Percentiles rank a stretch among this genome's conserved stretches.
These are phyloP conservation scores for Raphanus raphanistrum DNA, from an alignment of 345 rosid genomes.

Conservation along the genomic window DNA sequence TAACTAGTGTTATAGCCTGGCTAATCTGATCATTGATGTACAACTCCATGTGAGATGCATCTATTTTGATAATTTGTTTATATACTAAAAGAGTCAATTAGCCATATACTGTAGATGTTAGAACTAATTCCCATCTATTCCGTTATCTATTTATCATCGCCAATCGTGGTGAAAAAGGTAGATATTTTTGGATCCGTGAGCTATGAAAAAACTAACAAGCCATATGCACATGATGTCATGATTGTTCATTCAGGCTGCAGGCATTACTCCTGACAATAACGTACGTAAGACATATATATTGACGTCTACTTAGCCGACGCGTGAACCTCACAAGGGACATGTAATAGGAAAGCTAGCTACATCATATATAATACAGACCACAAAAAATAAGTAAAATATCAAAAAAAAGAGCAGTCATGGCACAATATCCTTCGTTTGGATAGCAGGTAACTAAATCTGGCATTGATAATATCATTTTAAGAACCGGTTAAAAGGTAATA, in stretches of 20 bases:
- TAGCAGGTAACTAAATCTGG: background rate
- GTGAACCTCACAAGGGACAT: background rate
- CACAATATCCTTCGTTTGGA: background rate
- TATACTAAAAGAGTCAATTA: background rate
- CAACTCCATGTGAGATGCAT: background rate
- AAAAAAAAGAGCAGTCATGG: background rate
- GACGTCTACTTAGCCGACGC: background rate
- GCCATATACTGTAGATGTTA: background rate
- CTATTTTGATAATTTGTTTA: background rate
- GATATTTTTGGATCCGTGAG: background rate
- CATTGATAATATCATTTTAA: background rate
- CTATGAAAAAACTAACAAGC: background rate
- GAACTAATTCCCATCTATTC: background rate
- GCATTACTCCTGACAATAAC: background rate
- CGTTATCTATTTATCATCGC: background rate
- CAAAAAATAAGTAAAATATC: too few relatives aligned
- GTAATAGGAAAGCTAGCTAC: background rate
- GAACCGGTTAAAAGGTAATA: background rate
- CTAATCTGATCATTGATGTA: background rate
- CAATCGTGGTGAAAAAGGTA: background rate
- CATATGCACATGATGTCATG: background rate
- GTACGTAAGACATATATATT: background rate
- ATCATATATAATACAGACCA: background rate
- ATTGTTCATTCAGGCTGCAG: background rate
- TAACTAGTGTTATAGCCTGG: background rate